Percentiles rank a stretch among this genome's conserved stretches.
phyloP scores from a whole-genome alignment of 192 early-diverging fungal genomes.

The Backusella sp. region DNA sequence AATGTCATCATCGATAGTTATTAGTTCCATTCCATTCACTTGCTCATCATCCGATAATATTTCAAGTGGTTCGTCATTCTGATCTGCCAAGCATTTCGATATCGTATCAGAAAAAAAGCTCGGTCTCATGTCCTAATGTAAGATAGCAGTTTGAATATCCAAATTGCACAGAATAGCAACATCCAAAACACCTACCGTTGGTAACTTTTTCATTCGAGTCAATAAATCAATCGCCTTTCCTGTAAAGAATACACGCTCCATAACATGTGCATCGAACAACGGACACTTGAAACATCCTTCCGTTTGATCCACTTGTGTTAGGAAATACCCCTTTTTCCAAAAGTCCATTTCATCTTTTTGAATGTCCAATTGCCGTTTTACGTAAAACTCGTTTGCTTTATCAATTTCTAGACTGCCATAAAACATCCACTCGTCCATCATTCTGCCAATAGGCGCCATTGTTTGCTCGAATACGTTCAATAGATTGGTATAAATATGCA shows the following conservation, averaged over 20 bases:
- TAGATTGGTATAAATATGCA: not conserved
- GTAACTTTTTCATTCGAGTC: not conserved
- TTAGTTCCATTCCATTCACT: not conserved
- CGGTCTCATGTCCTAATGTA: not conserved
- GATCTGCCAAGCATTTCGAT: not conserved
- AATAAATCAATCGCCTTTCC: conserved; percentile 13
- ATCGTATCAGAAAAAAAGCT: not conserved
- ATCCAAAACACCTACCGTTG: not conserved
- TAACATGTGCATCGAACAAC: not conserved
- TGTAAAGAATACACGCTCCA: conserved; percentile 12
- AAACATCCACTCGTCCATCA: conserved; percentile 44
- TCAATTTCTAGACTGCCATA: conserved; percentile 31
- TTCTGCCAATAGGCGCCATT: conserved; percentile 24
- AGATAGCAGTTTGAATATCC: not conserved
- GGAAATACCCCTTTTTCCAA: conserved; percentile 32
- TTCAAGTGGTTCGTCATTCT: not conserved
- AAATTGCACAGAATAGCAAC: not conserved
- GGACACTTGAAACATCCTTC: not conserved
- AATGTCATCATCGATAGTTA: not conserved
- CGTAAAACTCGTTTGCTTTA: conserved; percentile 34
- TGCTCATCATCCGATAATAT: not conserved
- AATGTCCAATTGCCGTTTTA: conserved; percentile 18
- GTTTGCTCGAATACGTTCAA: conserved; percentile 10
- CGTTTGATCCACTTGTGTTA: not conserved
- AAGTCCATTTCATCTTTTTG: conserved; percentile 17